A percentile compares a stretch with the other conserved stretches of the same genome.
Evolutionary conservation across 495 filamentous ascomycete species (phyloP).

Genomic region (Xylaria curta): DNA sequence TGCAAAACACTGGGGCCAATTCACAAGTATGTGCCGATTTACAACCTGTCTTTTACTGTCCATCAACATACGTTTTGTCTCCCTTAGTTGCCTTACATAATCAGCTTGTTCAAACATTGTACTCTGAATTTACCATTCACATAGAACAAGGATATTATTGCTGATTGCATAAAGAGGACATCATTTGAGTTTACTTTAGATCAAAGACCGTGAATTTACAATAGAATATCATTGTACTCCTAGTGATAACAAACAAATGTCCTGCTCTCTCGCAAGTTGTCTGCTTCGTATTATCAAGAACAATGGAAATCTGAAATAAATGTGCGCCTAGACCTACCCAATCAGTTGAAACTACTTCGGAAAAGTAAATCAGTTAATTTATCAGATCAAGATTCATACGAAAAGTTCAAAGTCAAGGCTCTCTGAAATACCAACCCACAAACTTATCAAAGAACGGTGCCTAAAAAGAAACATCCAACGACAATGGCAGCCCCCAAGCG

Average conservation of each 20-base stretch:
- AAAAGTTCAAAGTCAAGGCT: background rate
- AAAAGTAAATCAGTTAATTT: background rate
- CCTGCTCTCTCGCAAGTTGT: no score
- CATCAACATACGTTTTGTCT: background rate
- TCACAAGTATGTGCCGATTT: background rate
- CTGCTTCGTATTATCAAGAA: background rate
- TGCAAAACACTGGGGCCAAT: background rate
- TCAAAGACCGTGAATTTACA: background rate
- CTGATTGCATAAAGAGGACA: background rate
- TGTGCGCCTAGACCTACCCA: background rate
- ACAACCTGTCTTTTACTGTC: background rate
- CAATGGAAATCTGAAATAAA: slow-evolving; percentile 3
- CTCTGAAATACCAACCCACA: background rate
- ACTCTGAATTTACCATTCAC: background rate
- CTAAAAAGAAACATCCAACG: background rate
- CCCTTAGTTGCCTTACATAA: background rate
- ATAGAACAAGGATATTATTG: background rate
- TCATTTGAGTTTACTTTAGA: background rate
- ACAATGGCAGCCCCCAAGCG: background rate
- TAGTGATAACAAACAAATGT: background rate
- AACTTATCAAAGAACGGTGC: background rate
- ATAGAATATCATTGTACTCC: background rate
- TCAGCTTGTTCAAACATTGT: background rate
- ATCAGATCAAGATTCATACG: background rate
- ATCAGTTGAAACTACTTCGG: background rate